Base-by-base conservation (phyloP, 108 stramenopile species). In the Skeletonema grethae region DNA sequence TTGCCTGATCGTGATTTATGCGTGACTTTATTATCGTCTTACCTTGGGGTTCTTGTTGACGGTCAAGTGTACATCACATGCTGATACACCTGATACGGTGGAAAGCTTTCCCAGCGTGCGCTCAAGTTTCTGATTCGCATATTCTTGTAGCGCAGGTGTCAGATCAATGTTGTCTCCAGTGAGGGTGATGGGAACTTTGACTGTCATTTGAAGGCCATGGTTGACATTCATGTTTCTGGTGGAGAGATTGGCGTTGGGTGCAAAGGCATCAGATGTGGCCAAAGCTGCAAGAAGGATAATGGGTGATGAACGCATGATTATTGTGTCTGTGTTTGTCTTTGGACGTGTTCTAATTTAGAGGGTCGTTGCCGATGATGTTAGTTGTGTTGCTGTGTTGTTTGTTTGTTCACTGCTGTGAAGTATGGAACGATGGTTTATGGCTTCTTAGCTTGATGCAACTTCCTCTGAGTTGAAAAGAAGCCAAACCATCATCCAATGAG, bases 1-100 rank as follows among this genome's bases (percentile, higher is more conserved):
- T 22, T 53, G 50, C 50, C 50, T 20, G 18, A 8, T 53, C 50
- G 50, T 53, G 50, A 53, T 4, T 15, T n/a, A 28, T 28, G 25
- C 25, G 15, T 43, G 41, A 36, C n/a, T 15, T 20, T 30, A 34
- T 20, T 30, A 34, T 48, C 13, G 57, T 45, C 88, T 62, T 67
- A 95, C 94, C 86, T 89, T 87, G 32, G 91, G 91, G 66, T 95
- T 92, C 84, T 92, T 92, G 77, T 88, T 91, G 32, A 92, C 91
- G 18, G 83, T 83, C 25, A 95, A 78, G 50, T 90, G 87, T 29
- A 95, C 90, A 77, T 92, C 90, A 53, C 91, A 92, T 41, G 90
- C 83, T 20, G 72, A 66, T 9, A 95, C 83, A 46, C 80, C 75
- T 6, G 90, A 85, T 15, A 63, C 76, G 11, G 84, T 75, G 13